These are phyloP conservation scores for Verticillium nonalfalfae DNA, from an alignment of 2,329 filamentous ascomycete genomes.

Conservation along the genomic window DNA sequence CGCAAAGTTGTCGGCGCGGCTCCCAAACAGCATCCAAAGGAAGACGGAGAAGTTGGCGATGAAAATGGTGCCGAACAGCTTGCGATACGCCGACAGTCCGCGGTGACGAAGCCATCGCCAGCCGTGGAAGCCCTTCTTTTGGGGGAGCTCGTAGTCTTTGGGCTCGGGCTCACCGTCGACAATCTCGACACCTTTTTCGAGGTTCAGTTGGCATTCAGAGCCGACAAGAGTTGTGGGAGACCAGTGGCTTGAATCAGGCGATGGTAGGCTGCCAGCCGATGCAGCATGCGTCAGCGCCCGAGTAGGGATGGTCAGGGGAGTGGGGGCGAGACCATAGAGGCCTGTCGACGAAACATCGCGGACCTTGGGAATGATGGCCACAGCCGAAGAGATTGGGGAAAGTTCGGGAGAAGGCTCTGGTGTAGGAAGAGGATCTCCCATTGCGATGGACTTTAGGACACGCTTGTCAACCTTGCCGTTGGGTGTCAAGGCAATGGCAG, in stretches of 20 bases:
- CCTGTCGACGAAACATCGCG: not conserved
- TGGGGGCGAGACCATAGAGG: not conserved
- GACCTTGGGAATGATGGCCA: not conserved
- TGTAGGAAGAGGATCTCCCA: not conserved
- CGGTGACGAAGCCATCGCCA: constrained; percentile 33
- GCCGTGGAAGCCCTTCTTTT: constrained; percentile 32
- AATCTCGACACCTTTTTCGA: constrained; percentile 7
- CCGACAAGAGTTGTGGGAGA: not conserved
- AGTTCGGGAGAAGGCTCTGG: not conserved
- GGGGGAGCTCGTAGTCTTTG: constrained; percentile 26
- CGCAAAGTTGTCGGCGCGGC: constrained; percentile 13
- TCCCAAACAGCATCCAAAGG: constrained; percentile 28
- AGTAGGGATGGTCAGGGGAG: not conserved
- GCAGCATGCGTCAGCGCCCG: not conserved
- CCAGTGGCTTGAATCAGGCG: not conserved
- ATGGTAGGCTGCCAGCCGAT: not conserved
- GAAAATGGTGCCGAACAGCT: constrained; percentile 48
- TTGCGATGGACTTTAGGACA: constrained; percentile 28
- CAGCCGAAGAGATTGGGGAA: not conserved
- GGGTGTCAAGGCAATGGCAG: constrained; percentile 39
- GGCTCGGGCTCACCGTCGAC: constrained; percentile 8
- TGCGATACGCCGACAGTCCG: constrained; percentile 47
- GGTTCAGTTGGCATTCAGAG: not conserved
- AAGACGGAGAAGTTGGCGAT: constrained; percentile 43
- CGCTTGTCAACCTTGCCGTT: constrained; percentile 54